Evolutionary conservation across 768 basidiomycete genomes (phyloP).

Genomic region (Naganishia vaughanmartiniae): DNA sequence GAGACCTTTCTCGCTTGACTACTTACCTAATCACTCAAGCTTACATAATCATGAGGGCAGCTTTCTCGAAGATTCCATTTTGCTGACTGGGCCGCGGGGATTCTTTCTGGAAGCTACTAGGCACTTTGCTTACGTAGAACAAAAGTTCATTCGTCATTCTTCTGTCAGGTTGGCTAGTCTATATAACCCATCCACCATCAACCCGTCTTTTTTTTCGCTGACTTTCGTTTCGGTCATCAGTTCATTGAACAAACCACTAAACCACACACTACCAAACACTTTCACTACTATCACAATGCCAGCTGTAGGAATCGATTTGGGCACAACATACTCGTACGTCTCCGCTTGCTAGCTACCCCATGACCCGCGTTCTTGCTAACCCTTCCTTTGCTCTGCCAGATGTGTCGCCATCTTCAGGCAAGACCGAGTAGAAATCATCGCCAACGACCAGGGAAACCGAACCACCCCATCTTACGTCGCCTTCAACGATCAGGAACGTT

Average conservation of each 20-base stretch:
- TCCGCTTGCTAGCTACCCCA: not conserved
- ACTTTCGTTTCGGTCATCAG: too few species aligned
- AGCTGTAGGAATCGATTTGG: constrained; percentile 56
- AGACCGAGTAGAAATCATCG: constrained; percentile 64
- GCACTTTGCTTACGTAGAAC: not conserved
- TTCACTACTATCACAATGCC: constrained; percentile 21
- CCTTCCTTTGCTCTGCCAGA: not conserved
- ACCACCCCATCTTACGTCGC: constrained; percentile 95
- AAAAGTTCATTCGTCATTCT: not conserved
- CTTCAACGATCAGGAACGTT: constrained; percentile 90
- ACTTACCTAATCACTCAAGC: too few species aligned
- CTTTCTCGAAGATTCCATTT: not conserved
- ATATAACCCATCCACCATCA: not conserved
- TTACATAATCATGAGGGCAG: too few species aligned
- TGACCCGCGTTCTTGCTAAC: not conserved
- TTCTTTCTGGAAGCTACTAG: not conserved
- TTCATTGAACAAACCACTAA: too few species aligned
- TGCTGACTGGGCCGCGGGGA: not conserved
- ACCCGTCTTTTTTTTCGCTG: too few species aligned
- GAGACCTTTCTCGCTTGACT: not conserved
- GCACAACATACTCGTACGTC: constrained; percentile 98
- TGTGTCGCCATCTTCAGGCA: constrained; percentile 89
- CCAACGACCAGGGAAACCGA: constrained; percentile 61
- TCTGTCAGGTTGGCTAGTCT: not conserved
- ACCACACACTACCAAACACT: not conserved